These are phyloP conservation scores for Xylariaceae sp. DNA, from an alignment of 2,329 filamentous ascomycete genomes.

Conservation along the genomic window DNA sequence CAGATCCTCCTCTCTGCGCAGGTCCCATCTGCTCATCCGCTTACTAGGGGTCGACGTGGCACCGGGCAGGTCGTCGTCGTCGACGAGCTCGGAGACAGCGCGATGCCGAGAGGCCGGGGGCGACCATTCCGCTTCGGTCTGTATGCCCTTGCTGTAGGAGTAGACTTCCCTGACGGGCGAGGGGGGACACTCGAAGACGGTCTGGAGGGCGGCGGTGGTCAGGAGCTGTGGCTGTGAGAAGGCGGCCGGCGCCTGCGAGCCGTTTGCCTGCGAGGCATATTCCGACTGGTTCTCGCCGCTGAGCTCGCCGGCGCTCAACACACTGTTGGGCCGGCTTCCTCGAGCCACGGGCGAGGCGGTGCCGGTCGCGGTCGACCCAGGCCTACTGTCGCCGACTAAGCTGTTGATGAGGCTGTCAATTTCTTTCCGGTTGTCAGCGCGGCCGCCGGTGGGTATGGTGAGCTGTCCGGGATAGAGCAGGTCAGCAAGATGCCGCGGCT, in stretches of 20 bases:
- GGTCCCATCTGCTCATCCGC: conserved; percentile 68
- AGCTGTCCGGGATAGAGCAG: conserved; percentile 36
- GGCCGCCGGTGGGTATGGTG: conserved; percentile 61
- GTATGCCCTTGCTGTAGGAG: conserved; percentile 94
- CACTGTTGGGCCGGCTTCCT: conserved; percentile 77
- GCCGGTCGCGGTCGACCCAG: conserved; percentile 58
- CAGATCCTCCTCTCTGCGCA: conserved; percentile 82
- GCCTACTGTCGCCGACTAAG: conserved; percentile 65
- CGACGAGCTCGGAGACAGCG: conserved; percentile 53
- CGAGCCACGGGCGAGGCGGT: conserved; percentile 58
- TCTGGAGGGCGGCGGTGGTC: conserved; percentile 64
- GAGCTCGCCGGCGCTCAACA: conserved; percentile 72
- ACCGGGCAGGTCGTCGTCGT: conserved; percentile 49
- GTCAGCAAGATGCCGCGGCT: conserved; percentile 10
- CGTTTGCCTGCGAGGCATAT: conserved; percentile 39
- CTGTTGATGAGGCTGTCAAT: conserved; percentile 81
- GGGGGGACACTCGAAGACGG: conserved; percentile 73
- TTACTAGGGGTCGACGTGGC: conserved; percentile 58
- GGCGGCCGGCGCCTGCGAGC: conserved; percentile 25
- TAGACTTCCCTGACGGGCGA: conserved; percentile 75
- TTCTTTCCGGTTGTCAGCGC: conserved; percentile 62
- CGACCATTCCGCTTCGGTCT: conserved; percentile 73
- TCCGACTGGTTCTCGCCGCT: conserved; percentile 69
- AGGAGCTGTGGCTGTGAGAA: conserved; percentile 56
- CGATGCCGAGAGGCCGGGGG: conserved; percentile 44